A percentile compares a stretch with the other conserved stretches of the same genome.
Conservation (phyloP, 768 basidiomycete genomes). For the Pisolithus tinctorius region DNA sequence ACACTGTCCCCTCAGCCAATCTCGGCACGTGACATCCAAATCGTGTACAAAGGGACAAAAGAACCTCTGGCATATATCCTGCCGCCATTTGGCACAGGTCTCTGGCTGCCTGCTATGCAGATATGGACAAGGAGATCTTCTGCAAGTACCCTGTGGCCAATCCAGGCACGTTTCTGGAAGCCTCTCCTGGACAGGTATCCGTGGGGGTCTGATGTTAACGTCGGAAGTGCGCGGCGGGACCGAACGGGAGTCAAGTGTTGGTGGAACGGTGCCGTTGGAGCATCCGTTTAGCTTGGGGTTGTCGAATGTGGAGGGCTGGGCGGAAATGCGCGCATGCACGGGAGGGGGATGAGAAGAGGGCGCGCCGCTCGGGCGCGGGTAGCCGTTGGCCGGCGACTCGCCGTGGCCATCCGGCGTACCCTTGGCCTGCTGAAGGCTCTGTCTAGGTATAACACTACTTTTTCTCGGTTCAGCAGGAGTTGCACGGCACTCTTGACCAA, state of each 20-base stretch:
- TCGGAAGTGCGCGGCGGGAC: slow-evolving; percentile 39
- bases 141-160: not conserved
- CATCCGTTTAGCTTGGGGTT: slow-evolving; percentile 26
- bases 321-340: slow-evolving; percentile 58
- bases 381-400: slow-evolving; percentile 16
- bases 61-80: not conserved
- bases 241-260: slow-evolving; percentile 33
- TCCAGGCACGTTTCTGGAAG: not conserved
- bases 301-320: slow-evolving; percentile 50
- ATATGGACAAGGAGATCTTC: not conserved
- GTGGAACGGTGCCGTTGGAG: slow-evolving; percentile 21
- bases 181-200: slow-evolving; percentile 34
- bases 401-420: slow-evolving; percentile 20
- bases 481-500: slow-evolving; percentile 13
- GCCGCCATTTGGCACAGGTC: too few relatives aligned
- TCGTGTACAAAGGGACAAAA: too few relatives aligned
- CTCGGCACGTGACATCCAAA: too few relatives aligned
- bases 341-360: slow-evolving; percentile 26
- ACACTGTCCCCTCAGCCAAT: too few relatives aligned
- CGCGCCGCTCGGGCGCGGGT: slow-evolving; percentile 21
- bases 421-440: slow-evolving; percentile 34
- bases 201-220: slow-evolving; percentile 36
- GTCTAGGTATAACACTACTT: slow-evolving; percentile 40
- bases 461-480: slow-evolving; percentile 28
- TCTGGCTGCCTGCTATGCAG: not conserved